Evolutionary conservation across 257 asterid species (phyloP), one percentile per base, ranked within the genome.

Genomic region (Capsicum pubescens): DNA sequence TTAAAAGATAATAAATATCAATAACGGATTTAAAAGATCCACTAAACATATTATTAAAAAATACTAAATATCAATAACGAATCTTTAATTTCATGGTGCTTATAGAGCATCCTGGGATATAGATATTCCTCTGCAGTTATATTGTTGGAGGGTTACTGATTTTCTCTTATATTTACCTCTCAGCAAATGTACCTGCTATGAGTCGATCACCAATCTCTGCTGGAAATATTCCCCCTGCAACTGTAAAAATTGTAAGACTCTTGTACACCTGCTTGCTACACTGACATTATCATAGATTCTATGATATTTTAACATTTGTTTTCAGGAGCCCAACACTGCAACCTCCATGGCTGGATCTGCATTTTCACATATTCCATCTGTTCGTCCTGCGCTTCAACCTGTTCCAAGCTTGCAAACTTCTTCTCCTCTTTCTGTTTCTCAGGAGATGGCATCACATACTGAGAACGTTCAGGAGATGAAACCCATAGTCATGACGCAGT

Each of bases 251-350:
- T 91, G 99, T 95, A 90, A 89, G 91, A 76, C 86, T 82, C 77
- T 69, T 15, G 85, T 83, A 84, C 32, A 0, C 66, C 61, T 50
- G 80, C 58, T 69, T 52, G 44, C 72, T 84, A 64, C 48, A 55
- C 63, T 12, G 15, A 74, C 58, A 66, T 71, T 76, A 39, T 55
- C 21, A 35, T 76, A 21, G 48, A 52, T 76, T 63, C 81, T 63
- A 55, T 84, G 70, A 48, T 72, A 83, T 67, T 82, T 48, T 83
- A 17, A 52, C 66, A 61, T 86, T 42, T 61, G 76, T 83, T 60
- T 89, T 82, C 91, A 94, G 99, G 99, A 97, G 88, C 98, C 98
- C 63, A 82, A 90, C 81, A 93, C 96, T 16, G 90, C 89, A 63
- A 83, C 94, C 83, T 87, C 97, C 80, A 84, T 89, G 85, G 71